Evolutionary conservation across 805 yeast genomes (phyloP).

Genomic region (Candida khao-thaluensis): DNA sequence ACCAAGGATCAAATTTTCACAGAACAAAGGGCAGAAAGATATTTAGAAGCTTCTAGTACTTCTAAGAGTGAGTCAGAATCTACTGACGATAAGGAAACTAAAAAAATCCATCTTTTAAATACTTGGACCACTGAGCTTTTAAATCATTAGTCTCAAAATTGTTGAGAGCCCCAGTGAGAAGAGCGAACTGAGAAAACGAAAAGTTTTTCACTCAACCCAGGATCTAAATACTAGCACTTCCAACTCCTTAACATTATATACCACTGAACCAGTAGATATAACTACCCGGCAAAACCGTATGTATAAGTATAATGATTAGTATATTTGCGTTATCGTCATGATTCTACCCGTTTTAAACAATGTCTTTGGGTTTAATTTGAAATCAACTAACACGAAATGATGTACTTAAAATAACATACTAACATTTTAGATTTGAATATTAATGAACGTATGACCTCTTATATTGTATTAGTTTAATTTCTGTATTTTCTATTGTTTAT

Average conservation of each 20-base stretch:
- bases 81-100: not conserved
- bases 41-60: not conserved
- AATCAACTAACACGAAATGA: constrained; percentile 50
- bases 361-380: constrained; percentile 38
- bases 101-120: constrained; percentile 2
- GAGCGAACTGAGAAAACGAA: too few relatives aligned
- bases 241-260: too few relatives aligned
- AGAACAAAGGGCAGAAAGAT: constrained; percentile 29
- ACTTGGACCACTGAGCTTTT: constrained; percentile 5
- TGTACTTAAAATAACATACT: constrained; percentile 16
- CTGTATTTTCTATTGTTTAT: too few relatives aligned
- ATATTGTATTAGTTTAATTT: too few relatives aligned
- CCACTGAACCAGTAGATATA: not conserved
- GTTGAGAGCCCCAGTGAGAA: too few relatives aligned
- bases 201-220: not conserved
- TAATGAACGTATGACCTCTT: too few relatives aligned
- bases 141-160: constrained; percentile 1
- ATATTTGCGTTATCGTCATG: constrained; percentile 51
- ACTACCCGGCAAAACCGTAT: constrained; percentile 3
- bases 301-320: constrained; percentile 25
- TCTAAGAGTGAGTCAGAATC: not conserved
- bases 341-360: constrained; percentile 30
- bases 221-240: too few relatives aligned
- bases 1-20: constrained; percentile 37
- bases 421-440: constrained; percentile 5